Conservation (phyloP, 2,329 filamentous ascomycete species). For the Fusarium irregulare region DNA sequence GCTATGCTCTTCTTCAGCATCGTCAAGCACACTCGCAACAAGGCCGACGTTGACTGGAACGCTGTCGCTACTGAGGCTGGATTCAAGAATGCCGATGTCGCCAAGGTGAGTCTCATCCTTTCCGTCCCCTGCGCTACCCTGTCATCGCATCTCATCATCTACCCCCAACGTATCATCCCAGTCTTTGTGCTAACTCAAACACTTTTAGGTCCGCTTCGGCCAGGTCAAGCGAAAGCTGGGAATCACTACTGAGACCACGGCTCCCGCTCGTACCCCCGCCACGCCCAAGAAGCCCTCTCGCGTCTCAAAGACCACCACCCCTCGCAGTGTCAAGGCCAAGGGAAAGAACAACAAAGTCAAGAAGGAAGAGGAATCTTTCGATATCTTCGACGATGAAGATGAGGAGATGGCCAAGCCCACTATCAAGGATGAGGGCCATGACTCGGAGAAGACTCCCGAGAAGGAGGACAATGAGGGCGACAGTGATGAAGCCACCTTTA, state of each 20-base stretch:
- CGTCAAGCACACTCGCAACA: conserved; percentile 57
- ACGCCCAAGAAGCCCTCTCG: conserved; percentile 46
- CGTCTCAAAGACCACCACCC: conserved; percentile 50
- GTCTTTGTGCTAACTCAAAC: conserved; percentile 1
- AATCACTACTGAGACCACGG: conserved; percentile 47
- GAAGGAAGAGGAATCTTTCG: conserved; percentile 36
- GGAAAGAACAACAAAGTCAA: conserved; percentile 37
- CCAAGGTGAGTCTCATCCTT: conserved; percentile 52
- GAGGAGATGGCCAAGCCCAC: conserved; percentile 26
- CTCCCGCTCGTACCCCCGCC: conserved; percentile 11
- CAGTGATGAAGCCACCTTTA: not conserved
- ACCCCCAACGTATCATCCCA: not conserved
- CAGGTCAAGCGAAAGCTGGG: conserved; percentile 63
- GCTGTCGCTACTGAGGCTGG: conserved; percentile 55
- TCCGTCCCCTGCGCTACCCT: not conserved
- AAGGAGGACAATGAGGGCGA: conserved; percentile 13
- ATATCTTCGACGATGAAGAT: conserved; percentile 22
- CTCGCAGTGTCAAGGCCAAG: conserved; percentile 41
- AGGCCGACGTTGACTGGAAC: conserved; percentile 62
- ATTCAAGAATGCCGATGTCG: conserved; percentile 60
- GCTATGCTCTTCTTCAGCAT: conserved; percentile 59
- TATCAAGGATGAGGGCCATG: conserved; percentile 35
- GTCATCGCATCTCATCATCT: not conserved
- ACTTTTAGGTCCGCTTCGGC: conserved; percentile 57
- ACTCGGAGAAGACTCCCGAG: conserved; percentile 36